Evolutionary conservation across 306 rosid genomes (phyloP).

Genomic region (Vigna reflexopilosa): DNA sequence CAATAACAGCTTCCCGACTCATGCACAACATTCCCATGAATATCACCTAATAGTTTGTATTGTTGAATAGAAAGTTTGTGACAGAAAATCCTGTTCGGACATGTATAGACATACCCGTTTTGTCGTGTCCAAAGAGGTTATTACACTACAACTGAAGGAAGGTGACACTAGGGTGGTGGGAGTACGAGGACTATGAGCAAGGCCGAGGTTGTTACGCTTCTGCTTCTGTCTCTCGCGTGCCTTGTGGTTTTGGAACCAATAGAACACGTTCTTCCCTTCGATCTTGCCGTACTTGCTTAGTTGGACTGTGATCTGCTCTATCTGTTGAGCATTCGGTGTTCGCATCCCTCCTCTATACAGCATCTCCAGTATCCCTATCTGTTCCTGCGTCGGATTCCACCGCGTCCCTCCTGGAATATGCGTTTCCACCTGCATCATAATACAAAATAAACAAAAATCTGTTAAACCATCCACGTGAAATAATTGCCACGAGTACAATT

Average conservation of each 20-base stretch:
- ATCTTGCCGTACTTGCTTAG: slow-evolving; percentile 90
- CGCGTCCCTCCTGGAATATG: slow-evolving; percentile 89
- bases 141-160: slow-evolving; percentile 34
- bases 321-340: slow-evolving; percentile 94
- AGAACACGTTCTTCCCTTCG: slow-evolving; percentile 97
- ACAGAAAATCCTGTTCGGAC: too few relatives aligned
- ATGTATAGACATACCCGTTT: slow-evolving; percentile 1
- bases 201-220: slow-evolving; percentile 69
- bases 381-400: slow-evolving; percentile 99
- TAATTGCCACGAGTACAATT: neutral
- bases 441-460: neutral
- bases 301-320: slow-evolving; percentile 81
- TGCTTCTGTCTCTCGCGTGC: slow-evolving; percentile 97
- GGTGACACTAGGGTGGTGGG: slow-evolving; percentile 46
- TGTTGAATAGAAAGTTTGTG: neutral
- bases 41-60: neutral
- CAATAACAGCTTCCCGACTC: too few relatives aligned
- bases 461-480: neutral
- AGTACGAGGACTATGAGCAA: slow-evolving; percentile 66
- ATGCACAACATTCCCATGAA: too few relatives aligned
- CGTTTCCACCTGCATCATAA: slow-evolving; percentile 61
- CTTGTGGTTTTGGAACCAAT: slow-evolving; percentile 99
- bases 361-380: slow-evolving; percentile 92
- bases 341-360: slow-evolving; percentile 88
- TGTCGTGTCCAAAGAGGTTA: slow-evolving; percentile 38